Conservation (phyloP, 1,139 yeast genomes). For the Torulaspora globosa region DNA sequence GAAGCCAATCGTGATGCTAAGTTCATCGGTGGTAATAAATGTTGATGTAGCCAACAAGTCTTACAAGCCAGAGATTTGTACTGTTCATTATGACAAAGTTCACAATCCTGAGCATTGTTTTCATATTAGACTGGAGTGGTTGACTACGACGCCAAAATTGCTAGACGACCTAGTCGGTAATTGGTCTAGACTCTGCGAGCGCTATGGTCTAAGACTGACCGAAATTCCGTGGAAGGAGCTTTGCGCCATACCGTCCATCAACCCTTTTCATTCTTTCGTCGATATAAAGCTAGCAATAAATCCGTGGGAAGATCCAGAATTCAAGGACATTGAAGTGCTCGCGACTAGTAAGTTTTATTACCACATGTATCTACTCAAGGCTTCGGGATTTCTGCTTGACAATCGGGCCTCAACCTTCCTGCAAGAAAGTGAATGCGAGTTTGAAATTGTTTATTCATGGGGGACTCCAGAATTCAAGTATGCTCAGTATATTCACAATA, state of each 20-base stretch:
- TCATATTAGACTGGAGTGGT: conserved; percentile 89
- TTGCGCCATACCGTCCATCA: conserved; percentile 65
- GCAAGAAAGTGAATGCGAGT: conserved; percentile 47
- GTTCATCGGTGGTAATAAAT: conserved; percentile 60
- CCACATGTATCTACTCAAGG: conserved; percentile 57
- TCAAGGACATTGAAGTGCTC: conserved; percentile 41
- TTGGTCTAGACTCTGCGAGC: conserved; percentile 78
- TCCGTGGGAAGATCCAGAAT: conserved; percentile 64
- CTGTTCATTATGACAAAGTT: conserved; percentile 84
- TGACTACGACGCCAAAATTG: conserved; percentile 80
- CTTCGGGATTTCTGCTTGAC: conserved; percentile 74
- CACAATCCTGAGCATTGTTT: conserved; percentile 95
- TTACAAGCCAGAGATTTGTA: conserved; percentile 69
- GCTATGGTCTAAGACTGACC: conserved; percentile 82
- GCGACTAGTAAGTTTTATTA: conserved; percentile 54
- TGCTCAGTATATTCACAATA: conserved; percentile 83
- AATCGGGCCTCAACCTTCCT: conserved; percentile 69
- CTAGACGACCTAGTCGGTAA: conserved; percentile 82
- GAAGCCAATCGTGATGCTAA: conserved; percentile 33
- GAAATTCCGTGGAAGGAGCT: conserved; percentile 92
- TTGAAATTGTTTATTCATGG: conserved; percentile 79
- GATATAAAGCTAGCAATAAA: conserved; percentile 58
- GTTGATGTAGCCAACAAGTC: conserved; percentile 72
- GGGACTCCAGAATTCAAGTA: conserved; percentile 78
- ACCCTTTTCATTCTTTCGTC: conserved; percentile 87